Base-by-base conservation (phyloP, 371 early-diverging fungal species). In the Mortierella sp. region DNA sequence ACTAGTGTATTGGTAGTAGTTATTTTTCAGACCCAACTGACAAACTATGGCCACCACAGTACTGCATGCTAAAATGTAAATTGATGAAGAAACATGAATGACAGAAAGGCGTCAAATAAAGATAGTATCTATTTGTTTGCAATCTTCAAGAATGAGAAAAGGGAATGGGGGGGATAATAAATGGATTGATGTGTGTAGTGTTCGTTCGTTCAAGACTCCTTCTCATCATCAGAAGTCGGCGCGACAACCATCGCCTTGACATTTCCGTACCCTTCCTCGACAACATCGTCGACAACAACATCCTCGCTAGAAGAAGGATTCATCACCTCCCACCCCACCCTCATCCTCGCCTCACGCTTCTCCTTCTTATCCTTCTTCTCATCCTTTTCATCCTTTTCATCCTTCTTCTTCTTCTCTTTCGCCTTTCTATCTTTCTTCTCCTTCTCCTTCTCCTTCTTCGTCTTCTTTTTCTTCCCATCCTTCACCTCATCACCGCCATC, bases 271-370 rank as follows among this genome's bases (percentile, higher is more conserved):
- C 19, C 65, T 5, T 19, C 38, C 8, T 21, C 34, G 21, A 13
- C 5, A 58, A 7, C 26, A 5, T 42, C 57, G n/a, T n/a, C n/a
- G n/a, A n/a, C n/a, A n/a, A n/a, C 16, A 19, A 19, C 45, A 21
- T 47, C 47, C 76, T 44, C 76, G 13, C 21, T 24, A 42, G 68
- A 68, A 13, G 19, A 7, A 21, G 68, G 10, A 4, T 24, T 24
- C 42, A 24, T 2, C n/a, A 71, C 21, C 55, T 72, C 72, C 57
- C 58, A 77, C 19, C 52, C 78, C 26, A 38, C 24, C 50, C 50
- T 68, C 57, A 65, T 55, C 26, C 45, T 50, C 44, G 31, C 28
- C 21, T 19, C 38, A 5, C 34, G 19, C 58, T 58, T 58, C 11
- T 58, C 26, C 58, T 26, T 26, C n/a, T n/a, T n/a, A n/a, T n/a